phyloP scores from a whole-genome alignment of 2,329 filamentous ascomycete species.

The Grosmannia serpens region DNA sequence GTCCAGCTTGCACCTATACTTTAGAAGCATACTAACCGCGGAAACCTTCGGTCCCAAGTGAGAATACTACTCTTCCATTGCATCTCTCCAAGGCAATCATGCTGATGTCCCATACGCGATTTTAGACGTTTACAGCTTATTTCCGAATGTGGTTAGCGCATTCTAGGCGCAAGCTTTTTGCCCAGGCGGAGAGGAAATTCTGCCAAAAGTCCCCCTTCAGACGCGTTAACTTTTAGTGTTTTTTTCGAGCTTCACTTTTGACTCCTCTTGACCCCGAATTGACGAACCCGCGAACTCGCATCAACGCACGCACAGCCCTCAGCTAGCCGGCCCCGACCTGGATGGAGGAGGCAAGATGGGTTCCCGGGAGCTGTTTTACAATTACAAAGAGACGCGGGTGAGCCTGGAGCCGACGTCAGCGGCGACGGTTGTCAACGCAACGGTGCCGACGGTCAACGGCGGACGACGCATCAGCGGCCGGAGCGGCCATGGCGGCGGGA shows the following conservation, averaged over 20 bases:
- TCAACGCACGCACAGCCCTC: not conserved
- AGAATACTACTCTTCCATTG: not conserved
- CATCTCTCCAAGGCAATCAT: not conserved
- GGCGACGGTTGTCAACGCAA: constrained; percentile 59
- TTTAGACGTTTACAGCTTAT: constrained; percentile 2
- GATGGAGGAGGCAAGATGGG: constrained; percentile 60
- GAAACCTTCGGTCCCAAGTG: too few relatives aligned
- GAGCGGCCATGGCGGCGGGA: constrained; percentile 1
- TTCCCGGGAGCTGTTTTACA: constrained; percentile 47
- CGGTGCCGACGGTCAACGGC: constrained; percentile 44
- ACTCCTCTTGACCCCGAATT: not conserved
- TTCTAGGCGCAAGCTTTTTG: not conserved
- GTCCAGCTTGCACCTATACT: too few relatives aligned
- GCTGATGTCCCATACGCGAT: not conserved
- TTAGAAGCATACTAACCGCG: too few relatives aligned
- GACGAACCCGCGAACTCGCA: not conserved
- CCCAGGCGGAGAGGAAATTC: constrained; percentile 1
- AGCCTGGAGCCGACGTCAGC: constrained; percentile 64
- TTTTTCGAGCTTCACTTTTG: not conserved
- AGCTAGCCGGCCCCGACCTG: constrained; percentile 11
- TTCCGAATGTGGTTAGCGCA: constrained; percentile 6
- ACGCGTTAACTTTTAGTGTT: constrained; percentile 9
- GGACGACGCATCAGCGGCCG: constrained; percentile 3
- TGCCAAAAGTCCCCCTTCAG: not conserved
- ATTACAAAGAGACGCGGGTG: constrained; percentile 80